Evolutionary conservation across 1,284 basidiomycete genomes (phyloP), one percentile per base, ranked within the genome.

Genomic region (Pisolithus thermaeus): DNA sequence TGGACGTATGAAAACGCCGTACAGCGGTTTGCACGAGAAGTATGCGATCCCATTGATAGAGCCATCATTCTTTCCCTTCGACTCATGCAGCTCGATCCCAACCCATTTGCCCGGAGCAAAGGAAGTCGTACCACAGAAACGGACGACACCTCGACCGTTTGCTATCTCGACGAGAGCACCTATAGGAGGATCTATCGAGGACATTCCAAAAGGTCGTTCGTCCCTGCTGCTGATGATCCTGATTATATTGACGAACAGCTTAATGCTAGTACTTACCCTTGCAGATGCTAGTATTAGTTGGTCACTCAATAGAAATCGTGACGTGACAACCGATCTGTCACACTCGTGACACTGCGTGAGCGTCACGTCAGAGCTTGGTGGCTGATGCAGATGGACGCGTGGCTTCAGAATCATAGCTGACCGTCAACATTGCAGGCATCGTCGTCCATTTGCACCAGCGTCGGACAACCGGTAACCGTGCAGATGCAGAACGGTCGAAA

Each of bases 11-110:
- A 99, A 99, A 39, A 98, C 88, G 43, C 97, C 97, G 68, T 90
- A 75, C 36, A 77, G 76, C 49, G 79, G 75, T 59, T 80, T 77
- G 71, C 92, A 96, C 16, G 76, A 77, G 69, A 99, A 99, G 74
- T 99, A 99, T 7, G 72, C 61, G 52, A 86, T 75, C 27, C 90
- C 94, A 46, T 87, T 78, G 1, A 99, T 90, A 1, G 83, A 80
- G 2, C 97, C 97, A 62, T 99, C 90, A 73, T 99, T 99, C 84
- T 98, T 98, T 38, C 97, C 97, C 42, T 83, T 87, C 4, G 79
- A 68, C 58, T 89, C 84, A 47, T 75, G 82, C 50, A 99, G 81
- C 66, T 95, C 92, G 52, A 99, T 83, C 14, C 97, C 97, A 53
- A 97, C 80, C 97, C 97, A 99, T 72, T 89, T 88, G 0, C 97